Base-by-base conservation (phyloP, 2,329 filamentous ascomycete genomes). In the Metarhizium guizhouense region DNA sequence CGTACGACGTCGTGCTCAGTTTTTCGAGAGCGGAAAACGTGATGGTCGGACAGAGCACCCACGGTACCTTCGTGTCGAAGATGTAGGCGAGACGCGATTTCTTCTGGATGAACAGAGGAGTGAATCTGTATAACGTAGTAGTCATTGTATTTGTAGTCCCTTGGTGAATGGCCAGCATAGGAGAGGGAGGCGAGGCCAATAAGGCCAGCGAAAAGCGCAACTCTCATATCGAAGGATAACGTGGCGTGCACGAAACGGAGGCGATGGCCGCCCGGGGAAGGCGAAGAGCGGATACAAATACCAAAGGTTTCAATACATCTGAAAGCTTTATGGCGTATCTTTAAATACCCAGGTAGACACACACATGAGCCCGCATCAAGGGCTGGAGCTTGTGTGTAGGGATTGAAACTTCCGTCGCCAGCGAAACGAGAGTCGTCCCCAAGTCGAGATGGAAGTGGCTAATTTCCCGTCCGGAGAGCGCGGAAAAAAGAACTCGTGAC, bases 41-140 rank as follows among this genome's bases (percentile, higher is more conserved):
- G 86, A 70, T 97, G 93, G 67, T 87, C 82, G 50, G 82, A 75
- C 45, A 99, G 79, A 65, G 89, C 82, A 61, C 88, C 88, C 18
- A 97, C 78, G 50, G 82, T 82, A 42, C 93, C 93, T 64, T 96
- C 88, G 70, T 96, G 86, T 48, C 81, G 78, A 51, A 96, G 76
- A 20, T 89, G 90, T 8, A 99, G 76, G 25, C 83, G 79, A 49
- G 76, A 74, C 32, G 91, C 91, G 60, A 96, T 77, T 45, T 86
- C 77, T 29, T 80, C 73, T 16, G 91, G 90, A 14, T 83, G 78
- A 6, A 81, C 77, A 42, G 80, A 76, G 13, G 81, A 74, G 57
- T 87, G 82, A 65, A 99, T 81, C 62, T 96, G 88, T 50, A 99
- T 78, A 60, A 95, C 91, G 70, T 97, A 96, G 74, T 95, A 97